Conservation (phyloP, 139 green algal genomes). For the Volvox africanus region DNA sequence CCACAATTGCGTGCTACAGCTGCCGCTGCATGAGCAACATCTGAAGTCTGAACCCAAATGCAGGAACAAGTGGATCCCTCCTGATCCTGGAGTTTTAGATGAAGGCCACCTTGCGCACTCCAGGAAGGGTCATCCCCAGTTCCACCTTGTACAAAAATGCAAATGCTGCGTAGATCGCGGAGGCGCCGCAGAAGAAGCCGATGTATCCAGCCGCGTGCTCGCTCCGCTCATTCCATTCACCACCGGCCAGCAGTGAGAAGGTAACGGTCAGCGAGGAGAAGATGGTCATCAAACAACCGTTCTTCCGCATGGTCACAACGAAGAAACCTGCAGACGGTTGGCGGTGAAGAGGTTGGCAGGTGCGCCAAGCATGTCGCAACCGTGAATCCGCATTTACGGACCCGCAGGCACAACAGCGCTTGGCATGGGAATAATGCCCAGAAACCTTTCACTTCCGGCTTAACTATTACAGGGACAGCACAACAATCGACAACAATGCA, state of each 20-base stretch:
- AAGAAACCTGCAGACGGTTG: slow-evolving; percentile 56
- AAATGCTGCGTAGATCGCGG: slow-evolving; percentile 76
- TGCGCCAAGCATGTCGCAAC: too few relatives aligned
- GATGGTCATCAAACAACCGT: slow-evolving; percentile 61
- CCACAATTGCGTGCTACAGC: too few relatives aligned
- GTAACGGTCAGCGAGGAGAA: slow-evolving; percentile 71
- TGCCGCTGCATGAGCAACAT: too few relatives aligned
- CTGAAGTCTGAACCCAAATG: too few relatives aligned
- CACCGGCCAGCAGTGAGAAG: slow-evolving; percentile 75
- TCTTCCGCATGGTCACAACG: slow-evolving; percentile 66
- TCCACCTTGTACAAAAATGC: slow-evolving; percentile 67
- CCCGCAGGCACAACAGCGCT: background rate
- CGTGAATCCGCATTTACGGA: background rate
- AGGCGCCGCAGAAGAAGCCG: slow-evolving; percentile 67
- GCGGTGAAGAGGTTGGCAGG: too few relatives aligned
- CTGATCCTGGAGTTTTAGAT: background rate
- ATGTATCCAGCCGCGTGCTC: slow-evolving; percentile 71
- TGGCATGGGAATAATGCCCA: background rate
- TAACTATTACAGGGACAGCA: too few relatives aligned
- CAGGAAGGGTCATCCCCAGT: slow-evolving; percentile 46
- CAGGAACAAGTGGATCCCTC: too few relatives aligned
- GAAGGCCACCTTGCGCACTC: background rate
- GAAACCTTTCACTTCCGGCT: too few relatives aligned
- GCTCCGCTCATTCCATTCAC: slow-evolving; percentile 36
- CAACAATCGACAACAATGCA: too few relatives aligned